Conservation (phyloP, 2,329 filamentous ascomycete species). For the Didymosphaeria variabile region DNA sequence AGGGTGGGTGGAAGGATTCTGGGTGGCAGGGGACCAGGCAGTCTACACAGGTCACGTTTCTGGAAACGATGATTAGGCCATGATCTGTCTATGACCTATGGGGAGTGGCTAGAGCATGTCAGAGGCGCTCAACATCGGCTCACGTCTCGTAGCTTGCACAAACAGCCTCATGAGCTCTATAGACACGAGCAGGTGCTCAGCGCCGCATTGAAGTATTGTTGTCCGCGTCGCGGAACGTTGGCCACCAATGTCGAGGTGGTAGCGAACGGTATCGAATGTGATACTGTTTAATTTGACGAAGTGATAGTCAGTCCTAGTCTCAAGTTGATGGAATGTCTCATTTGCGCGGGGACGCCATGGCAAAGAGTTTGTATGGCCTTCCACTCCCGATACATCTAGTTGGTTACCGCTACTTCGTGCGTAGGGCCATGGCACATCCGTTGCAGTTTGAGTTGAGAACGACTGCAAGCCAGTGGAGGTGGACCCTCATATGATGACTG, state of each 20-base stretch:
- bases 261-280: neutral
- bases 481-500: neutral
- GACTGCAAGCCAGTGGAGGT: slow-evolving; percentile 2
- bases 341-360: neutral
- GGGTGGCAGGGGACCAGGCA: slow-evolving; percentile 18
- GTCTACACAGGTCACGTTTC: slow-evolving; percentile 21
- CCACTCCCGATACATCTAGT: slow-evolving; percentile 15
- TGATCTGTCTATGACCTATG: slow-evolving; percentile 20
- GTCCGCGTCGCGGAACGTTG: neutral
- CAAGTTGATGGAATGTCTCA: neutral
- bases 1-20: slow-evolving; percentile 17
- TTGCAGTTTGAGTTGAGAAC: slow-evolving; percentile 16
- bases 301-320: neutral
- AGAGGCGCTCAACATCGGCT: slow-evolving; percentile 24
- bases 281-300: neutral
- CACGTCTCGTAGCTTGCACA: slow-evolving; percentile 21
- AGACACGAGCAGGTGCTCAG: slow-evolving; percentile 16
- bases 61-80: slow-evolving; percentile 19
- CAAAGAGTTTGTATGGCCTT: slow-evolving; percentile 16
- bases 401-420: slow-evolving; percentile 21
- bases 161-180: slow-evolving; percentile 23
- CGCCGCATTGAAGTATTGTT: neutral
- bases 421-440: slow-evolving; percentile 17
- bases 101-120: slow-evolving; percentile 13
- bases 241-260: neutral